Base-by-base conservation (phyloP, 352 stramenopile genomes). In the Pythium utonaiense region DNA sequence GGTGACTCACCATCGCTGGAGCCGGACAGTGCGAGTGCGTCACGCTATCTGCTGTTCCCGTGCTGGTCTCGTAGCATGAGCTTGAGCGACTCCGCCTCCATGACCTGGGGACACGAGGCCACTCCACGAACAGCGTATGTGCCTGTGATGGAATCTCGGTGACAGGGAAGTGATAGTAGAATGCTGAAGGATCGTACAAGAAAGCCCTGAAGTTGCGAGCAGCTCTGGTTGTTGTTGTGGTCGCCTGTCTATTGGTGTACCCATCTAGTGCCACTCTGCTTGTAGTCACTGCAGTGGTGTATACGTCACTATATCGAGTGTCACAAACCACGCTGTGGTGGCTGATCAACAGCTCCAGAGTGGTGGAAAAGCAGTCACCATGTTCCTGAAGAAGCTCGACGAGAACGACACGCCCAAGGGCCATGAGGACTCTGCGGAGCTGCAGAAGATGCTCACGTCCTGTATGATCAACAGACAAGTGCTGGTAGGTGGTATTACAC, bases 391-490 rank as follows among this genome's bases (percentile, higher is more conserved):
- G 64, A 75, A 71, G 52, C 60, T 77, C 10, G 69, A 67, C 22
- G 74, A 74, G 24, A 69, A 74, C 56, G 65, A 69, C 51, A 56
- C 72, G 58, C 78, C 78, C 45, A 81, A 84, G 60, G 80, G 78
- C 58, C 67, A 73, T 52, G 82, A 91, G 57, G 82, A 91, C 67
- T 88, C 80, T 52, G 49, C 45, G 13, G 79, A 91, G 68, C 67
- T 91, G 40, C 68, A 88, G 67, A 85, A 91, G 65, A 91, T 91
- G 82, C 82, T 91, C 58, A 88, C 82, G 34, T 91, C 82, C 24
- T 91, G 82, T 59, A 89, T 91, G 82, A 86, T 91, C 67, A 91
- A 91, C 60, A 78, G 82, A 7, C 82, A 91, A 72, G 83, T 91
- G 28, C 61, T 91, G 70, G 82, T 91, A 50, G 60, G 70, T 67